Evolutionary conservation across 495 filamentous ascomycete genomes (phyloP).

Genomic region (Xylaria longipes): DNA sequence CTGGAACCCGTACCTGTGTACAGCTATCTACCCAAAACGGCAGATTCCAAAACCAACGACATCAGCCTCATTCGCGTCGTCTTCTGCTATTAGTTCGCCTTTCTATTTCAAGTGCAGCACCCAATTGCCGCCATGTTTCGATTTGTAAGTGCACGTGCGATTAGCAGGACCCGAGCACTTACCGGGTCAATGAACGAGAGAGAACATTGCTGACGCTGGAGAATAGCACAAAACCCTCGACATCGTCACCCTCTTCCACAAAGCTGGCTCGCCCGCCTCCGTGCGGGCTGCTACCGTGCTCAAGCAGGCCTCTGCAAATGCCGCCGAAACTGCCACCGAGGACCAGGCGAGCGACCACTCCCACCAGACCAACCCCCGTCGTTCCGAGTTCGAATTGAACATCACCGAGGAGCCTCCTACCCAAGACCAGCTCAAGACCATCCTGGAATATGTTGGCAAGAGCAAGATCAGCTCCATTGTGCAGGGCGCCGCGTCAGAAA

Average conservation of each 20-base stretch:
- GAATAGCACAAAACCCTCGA: constrained; percentile 80
- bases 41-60: constrained; percentile 16
- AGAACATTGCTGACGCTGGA: constrained; percentile 8
- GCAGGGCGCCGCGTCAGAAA: constrained; percentile 69
- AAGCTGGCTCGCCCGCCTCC: constrained; percentile 68
- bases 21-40: constrained; percentile 33
- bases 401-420: constrained; percentile 84
- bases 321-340: constrained; percentile 62
- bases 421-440: constrained; percentile 79
- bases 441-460: constrained; percentile 80
- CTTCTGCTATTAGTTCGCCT: not conserved
- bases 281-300: constrained; percentile 72
- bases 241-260: constrained; percentile 96
- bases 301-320: constrained; percentile 72
- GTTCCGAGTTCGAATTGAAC: constrained; percentile 82
- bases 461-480: constrained; percentile 66
- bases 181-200: not conserved
- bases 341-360: constrained; percentile 70
- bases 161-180: not conserved
- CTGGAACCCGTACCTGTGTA: not conserved
- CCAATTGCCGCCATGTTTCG: constrained; percentile 46
- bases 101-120: not conserved
- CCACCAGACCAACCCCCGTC: constrained; percentile 55
- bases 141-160: constrained; percentile 42
- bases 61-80: not conserved